Conservation (phyloP, 139 green algal species). For the Chlamydomonas schloesseri region DNA sequence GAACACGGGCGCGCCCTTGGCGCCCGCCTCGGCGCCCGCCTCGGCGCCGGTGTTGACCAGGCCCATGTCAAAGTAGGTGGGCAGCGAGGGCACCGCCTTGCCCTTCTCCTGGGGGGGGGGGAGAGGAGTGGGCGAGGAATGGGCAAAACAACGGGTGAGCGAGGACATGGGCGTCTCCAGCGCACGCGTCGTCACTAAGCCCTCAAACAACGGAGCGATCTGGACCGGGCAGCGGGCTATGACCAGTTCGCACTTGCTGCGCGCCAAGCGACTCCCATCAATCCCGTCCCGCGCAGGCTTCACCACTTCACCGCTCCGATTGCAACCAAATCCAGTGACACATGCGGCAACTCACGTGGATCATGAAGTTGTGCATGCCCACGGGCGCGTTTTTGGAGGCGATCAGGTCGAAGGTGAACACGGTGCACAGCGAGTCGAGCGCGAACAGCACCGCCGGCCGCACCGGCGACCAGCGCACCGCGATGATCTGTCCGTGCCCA, state of each 20-base stretch:
- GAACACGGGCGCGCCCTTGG: slow-evolving; percentile 6
- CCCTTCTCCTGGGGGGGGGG: neutral
- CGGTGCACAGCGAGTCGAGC: slow-evolving; percentile 50
- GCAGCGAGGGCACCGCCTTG: slow-evolving; percentile 1
- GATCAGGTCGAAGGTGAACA: slow-evolving; percentile 57
- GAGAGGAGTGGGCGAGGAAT: neutral
- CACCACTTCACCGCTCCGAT: too few relatives aligned
- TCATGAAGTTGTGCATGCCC: slow-evolving; percentile 16
- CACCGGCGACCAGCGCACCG: slow-evolving; percentile 49
- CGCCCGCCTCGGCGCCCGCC: neutral
- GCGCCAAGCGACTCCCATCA: too few relatives aligned
- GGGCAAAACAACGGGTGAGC: too few relatives aligned
- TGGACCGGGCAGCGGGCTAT: too few relatives aligned
- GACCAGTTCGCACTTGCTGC: too few relatives aligned
- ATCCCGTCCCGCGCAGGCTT: too few relatives aligned
- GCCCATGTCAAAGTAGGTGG: slow-evolving; percentile 37
- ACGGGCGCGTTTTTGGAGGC: slow-evolving; percentile 12
- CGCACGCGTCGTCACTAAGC: too few relatives aligned
- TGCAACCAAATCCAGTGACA: too few relatives aligned
- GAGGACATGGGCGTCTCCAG: too few relatives aligned
- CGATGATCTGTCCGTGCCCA: slow-evolving; percentile 26
- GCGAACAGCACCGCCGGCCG: slow-evolving; percentile 51
- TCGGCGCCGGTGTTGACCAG: slow-evolving; percentile 7
- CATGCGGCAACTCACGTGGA: slow-evolving; percentile 8
- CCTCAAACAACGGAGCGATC: too few relatives aligned